These are phyloP conservation scores for Colletotrichum sp. DNA, from an alignment of 2,329 filamentous ascomycete species.

Conservation along the genomic window DNA sequence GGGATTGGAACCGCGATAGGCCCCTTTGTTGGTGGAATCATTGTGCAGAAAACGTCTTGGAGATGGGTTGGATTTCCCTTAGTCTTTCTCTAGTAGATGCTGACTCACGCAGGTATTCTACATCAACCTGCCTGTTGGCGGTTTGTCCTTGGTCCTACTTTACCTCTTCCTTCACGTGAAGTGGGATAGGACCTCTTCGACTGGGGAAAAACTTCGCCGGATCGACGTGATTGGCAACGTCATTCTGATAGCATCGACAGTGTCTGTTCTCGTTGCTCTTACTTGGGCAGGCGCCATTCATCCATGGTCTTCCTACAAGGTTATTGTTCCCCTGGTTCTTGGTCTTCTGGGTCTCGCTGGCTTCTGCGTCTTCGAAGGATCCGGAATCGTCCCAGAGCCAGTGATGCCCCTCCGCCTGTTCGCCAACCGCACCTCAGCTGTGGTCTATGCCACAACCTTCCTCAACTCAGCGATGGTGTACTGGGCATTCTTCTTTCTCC, in stretches of 20 bases:
- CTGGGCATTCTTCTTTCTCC: slow-evolving; percentile 45
- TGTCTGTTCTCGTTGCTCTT: slow-evolving; percentile 47
- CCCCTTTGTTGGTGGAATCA: slow-evolving; percentile 35
- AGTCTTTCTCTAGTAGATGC: not conserved
- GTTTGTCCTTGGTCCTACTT: not conserved
- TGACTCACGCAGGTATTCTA: slow-evolving; percentile 41
- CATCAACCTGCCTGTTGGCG: slow-evolving; percentile 44
- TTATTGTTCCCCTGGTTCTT: slow-evolving; percentile 48
- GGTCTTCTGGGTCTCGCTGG: slow-evolving; percentile 27
- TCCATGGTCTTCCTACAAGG: slow-evolving; percentile 43
- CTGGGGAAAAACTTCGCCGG: slow-evolving; percentile 32
- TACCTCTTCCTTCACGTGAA: slow-evolving; percentile 20
- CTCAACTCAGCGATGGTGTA: slow-evolving; percentile 15
- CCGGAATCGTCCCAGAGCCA: slow-evolving; percentile 66
- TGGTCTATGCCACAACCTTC: slow-evolving; percentile 26
- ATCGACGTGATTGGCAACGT: slow-evolving; percentile 51
- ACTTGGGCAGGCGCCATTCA: slow-evolving; percentile 47
- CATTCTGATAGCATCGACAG: slow-evolving; percentile 43
- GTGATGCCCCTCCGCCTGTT: slow-evolving; percentile 69
- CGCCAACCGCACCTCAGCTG: slow-evolving; percentile 23
- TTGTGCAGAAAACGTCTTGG: slow-evolving; percentile 38
- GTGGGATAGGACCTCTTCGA: slow-evolving; percentile 14
- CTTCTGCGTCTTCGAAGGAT: slow-evolving; percentile 71
- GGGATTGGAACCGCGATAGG: slow-evolving; percentile 37
- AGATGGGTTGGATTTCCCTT: slow-evolving; percentile 36